These are phyloP conservation scores for Aspergillus haitiensis DNA, from an alignment of 495 filamentous ascomycete genomes.

Conservation along the genomic window DNA sequence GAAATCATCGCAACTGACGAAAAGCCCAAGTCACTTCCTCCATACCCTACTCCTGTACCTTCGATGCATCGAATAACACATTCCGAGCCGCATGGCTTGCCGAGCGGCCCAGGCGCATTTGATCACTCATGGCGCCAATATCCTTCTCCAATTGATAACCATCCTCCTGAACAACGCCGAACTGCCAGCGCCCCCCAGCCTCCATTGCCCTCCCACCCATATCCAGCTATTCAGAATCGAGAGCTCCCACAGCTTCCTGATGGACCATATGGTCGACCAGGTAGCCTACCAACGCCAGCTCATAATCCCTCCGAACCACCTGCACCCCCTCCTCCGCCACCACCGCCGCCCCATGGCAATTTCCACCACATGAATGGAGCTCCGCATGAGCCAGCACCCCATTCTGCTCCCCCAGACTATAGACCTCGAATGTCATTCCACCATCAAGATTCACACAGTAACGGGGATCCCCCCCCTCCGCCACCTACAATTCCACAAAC, in stretches of 20 bases:
- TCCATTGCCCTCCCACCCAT: slow-evolving; percentile 32
- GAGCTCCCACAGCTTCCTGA: slow-evolving; percentile 46
- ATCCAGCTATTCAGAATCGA: slow-evolving; percentile 36
- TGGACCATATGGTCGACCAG: slow-evolving; percentile 39
- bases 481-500: slow-evolving; percentile 27
- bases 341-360: slow-evolving; percentile 27
- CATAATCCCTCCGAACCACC: slow-evolving; percentile 32
- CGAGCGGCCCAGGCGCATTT: slow-evolving; percentile 32
- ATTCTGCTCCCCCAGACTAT: slow-evolving; percentile 43
- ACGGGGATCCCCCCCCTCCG: slow-evolving; percentile 33
- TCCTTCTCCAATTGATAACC: slow-evolving; percentile 34
- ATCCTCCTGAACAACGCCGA: slow-evolving; percentile 37
- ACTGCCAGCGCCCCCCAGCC: slow-evolving; percentile 34
- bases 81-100: slow-evolving; percentile 31
- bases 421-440: slow-evolving; percentile 38
- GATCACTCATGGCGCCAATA: slow-evolving; percentile 41
- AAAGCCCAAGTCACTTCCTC: slow-evolving; percentile 20
- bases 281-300: slow-evolving; percentile 34
- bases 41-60: slow-evolving; percentile 22
- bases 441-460: slow-evolving; percentile 30
- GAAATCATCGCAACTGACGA: slow-evolving; percentile 28
- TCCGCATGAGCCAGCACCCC: slow-evolving; percentile 37
- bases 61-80: slow-evolving; percentile 41
- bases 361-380: slow-evolving; percentile 41
- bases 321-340: slow-evolving; percentile 6